phyloP scores from a whole-genome alignment of 139 green algal genomes.

The Trebouxia sp. region DNA sequence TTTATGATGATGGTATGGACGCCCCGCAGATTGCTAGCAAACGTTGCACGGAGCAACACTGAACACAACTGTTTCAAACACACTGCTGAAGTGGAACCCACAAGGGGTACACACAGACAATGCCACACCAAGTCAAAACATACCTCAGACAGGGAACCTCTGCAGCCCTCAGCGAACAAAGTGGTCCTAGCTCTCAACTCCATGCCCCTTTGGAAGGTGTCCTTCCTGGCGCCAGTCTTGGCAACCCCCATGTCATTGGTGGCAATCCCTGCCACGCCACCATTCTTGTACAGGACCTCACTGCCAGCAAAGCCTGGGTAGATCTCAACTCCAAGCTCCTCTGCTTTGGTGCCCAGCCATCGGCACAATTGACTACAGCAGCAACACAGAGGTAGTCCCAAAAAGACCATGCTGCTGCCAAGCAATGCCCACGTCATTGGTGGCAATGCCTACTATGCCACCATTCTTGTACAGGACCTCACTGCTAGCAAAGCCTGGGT shows the following conservation, averaged over 20 bases:
- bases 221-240: constrained; percentile 70
- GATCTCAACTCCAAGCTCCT: constrained; percentile 89
- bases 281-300: constrained; percentile 60
- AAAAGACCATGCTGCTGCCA: too few species aligned
- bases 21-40: too few species aligned
- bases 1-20: too few species aligned
- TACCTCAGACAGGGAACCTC: constrained; percentile 86
- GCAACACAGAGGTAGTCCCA: too few species aligned
- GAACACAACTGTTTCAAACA: too few species aligned
- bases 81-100: too few species aligned
- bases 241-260: constrained; percentile 82
- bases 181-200: constrained; percentile 79
- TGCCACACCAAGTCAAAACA: neutral
- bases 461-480: constrained; percentile 63
- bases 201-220: constrained; percentile 70
- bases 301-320: constrained; percentile 83
- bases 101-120: too few species aligned
- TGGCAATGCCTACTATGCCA: constrained; percentile 74
- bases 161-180: constrained; percentile 90
- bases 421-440: constrained; percentile 78
- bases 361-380: constrained; percentile 65
- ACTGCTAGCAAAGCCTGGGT: constrained; percentile 79
- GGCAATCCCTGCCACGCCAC: constrained; percentile 69
- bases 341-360: constrained; percentile 80
- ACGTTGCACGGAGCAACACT: too few species aligned